Conservation (phyloP, 495 filamentous ascomycete species). For the Tuber borchii region DNA sequence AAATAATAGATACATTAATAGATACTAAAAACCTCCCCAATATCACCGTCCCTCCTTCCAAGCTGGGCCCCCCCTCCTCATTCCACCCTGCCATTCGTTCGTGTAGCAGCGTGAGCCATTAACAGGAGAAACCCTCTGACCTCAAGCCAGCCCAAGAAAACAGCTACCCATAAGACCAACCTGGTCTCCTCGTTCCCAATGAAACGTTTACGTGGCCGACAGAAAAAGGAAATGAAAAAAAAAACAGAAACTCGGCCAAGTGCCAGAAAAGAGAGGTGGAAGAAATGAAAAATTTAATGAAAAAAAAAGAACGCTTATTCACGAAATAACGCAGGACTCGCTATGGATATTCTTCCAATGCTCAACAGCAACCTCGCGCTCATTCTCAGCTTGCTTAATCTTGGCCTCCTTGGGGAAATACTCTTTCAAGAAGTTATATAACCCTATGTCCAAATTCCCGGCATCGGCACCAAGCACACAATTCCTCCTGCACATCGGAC, state of each 20-base stretch:
- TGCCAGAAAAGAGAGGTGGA: not conserved
- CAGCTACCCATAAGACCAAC: not conserved
- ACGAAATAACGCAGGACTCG: conserved; percentile 5
- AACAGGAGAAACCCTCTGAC: not conserved
- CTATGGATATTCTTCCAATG: conserved; percentile 38
- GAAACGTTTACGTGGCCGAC: not conserved
- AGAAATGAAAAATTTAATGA: too few species aligned
- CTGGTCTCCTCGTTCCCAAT: not conserved
- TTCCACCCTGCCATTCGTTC: not conserved
- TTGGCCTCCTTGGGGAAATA: conserved; percentile 68
- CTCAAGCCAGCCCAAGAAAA: not conserved
- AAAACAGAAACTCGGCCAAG: not conserved
- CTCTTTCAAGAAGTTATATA: conserved; percentile 56
- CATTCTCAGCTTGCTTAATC: conserved; percentile 44
- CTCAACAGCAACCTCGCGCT: conserved; percentile 37
- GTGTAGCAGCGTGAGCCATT: not conserved
- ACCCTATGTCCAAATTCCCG: conserved; percentile 54
- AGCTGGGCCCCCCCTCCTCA: not conserved
- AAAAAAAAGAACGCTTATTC: not conserved
- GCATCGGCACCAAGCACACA: conserved; percentile 56
- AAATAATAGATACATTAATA: not conserved
- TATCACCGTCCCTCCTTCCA: not conserved
- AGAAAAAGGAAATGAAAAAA: not conserved
- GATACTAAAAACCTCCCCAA: not conserved
- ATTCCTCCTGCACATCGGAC: conserved; percentile 61